phyloP scores from a whole-genome alignment of 1,284 basidiomycete species.

The Trametes polyzona region DNA sequence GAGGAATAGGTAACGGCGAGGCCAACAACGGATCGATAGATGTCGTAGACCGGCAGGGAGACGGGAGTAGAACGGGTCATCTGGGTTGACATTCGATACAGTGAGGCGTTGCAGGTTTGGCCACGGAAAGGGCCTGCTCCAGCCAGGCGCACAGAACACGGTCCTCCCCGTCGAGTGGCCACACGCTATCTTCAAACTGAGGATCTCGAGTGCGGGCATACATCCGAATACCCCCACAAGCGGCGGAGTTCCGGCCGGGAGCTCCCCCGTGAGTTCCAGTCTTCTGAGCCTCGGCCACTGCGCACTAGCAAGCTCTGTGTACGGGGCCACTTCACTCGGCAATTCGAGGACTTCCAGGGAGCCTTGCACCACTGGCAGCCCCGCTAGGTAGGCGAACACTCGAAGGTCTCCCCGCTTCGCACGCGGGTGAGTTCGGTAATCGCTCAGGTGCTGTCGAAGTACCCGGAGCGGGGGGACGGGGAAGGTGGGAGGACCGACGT shows the following conservation, averaged over 20 bases:
- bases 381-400: neutral
- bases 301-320: neutral
- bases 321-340: neutral
- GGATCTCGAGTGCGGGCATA: neutral
- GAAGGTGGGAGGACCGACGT: neutral
- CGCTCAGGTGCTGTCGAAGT: neutral
- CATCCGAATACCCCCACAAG: neutral
- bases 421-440: neutral
- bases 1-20: neutral
- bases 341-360: neutral
- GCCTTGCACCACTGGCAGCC: neutral
- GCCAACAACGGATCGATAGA: constrained; percentile 1
- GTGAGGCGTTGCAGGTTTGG: neutral
- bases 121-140: neutral
- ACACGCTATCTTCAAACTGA: neutral
- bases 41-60: neutral
- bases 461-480: neutral
- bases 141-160: neutral
- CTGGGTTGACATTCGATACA: neutral
- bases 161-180: neutral
- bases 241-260: neutral
- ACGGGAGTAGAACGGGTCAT: neutral
- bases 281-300: neutral
- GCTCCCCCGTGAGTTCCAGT: neutral
- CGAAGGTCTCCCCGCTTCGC: neutral